A percentile compares a stretch with the other conserved stretches of the same genome.
phyloP scores from a whole-genome alignment of 225 moss, liverwort and hornwort genomes.

The Physcomitrium patens region DNA sequence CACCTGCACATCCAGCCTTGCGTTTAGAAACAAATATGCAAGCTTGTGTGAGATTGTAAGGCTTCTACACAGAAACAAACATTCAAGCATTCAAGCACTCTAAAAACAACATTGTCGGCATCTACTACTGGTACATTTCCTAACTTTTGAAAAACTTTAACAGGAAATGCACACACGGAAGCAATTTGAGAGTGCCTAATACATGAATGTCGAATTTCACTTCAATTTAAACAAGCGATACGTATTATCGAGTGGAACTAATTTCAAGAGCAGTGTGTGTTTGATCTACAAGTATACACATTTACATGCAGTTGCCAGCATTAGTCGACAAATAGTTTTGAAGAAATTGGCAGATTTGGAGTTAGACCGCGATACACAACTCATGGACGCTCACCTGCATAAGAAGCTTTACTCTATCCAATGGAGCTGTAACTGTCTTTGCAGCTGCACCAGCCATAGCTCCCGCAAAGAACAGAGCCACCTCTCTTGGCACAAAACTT shows the following conservation, averaged over 20 bases:
- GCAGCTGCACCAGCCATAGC: slow-evolving; percentile 90
- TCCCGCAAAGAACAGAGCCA: slow-evolving; percentile 79
- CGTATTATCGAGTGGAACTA: slow-evolving; percentile 9
- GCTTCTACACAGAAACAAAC: slow-evolving; percentile 1
- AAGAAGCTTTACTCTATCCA: slow-evolving; percentile 85
- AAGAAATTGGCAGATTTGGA: neutral
- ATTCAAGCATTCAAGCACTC: slow-evolving; percentile 8
- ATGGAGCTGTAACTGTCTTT: slow-evolving; percentile 84
- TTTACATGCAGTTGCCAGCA: slow-evolving; percentile 22
- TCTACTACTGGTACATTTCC: neutral
- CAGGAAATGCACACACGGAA: neutral
- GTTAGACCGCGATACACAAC: neutral
- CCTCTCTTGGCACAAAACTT: slow-evolving; percentile 73
- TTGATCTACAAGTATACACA: slow-evolving; percentile 13
- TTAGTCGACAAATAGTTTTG: neutral
- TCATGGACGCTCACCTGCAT: slow-evolving; percentile 65
- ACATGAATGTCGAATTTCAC: slow-evolving; percentile 12
- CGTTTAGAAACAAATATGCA: neutral
- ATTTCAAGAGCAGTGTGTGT: neutral
- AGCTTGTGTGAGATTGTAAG: slow-evolving; percentile 18
- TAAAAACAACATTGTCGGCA: slow-evolving; percentile 5
- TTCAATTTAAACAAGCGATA: neutral
- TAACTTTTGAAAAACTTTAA: slow-evolving; percentile 1
- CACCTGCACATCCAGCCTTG: slow-evolving; percentile 46
- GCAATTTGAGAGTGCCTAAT: neutral